phyloP scores from a whole-genome alignment of 192 early-diverging fungal species.

The Coemansia furcata region DNA sequence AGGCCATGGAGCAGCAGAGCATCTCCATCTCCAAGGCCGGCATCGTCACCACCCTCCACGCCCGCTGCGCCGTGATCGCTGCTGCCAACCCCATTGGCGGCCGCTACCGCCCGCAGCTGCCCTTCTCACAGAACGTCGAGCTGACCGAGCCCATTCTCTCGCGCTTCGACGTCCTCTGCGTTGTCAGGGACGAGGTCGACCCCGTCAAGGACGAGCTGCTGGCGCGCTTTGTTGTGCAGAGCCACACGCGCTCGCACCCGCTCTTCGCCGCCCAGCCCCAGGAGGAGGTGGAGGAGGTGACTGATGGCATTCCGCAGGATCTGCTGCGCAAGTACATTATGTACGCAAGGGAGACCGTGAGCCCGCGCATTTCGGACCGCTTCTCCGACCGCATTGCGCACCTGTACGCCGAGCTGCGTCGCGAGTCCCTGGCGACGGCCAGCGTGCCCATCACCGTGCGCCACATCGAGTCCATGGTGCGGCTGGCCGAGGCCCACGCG shows the following conservation, averaged over 20 bases:
- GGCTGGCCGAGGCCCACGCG: conserved; percentile 85
- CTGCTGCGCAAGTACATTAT: conserved; percentile 84
- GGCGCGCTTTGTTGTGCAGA: conserved; percentile 90
- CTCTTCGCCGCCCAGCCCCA: conserved; percentile 28
- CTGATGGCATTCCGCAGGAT: conserved; percentile 71
- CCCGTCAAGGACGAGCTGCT: conserved; percentile 87
- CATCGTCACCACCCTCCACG: conserved; percentile 82
- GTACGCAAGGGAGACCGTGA: conserved; percentile 75
- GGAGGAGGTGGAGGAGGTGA: conserved; percentile 39
- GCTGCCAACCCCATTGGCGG: conserved; percentile 85
- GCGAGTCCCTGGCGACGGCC: conserved; percentile 77
- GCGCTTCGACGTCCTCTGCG: conserved; percentile 96
- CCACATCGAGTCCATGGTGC: conserved; percentile 84
- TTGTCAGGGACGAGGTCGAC: conserved; percentile 91
- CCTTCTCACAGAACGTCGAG: conserved; percentile 96
- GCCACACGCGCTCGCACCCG: conserved; percentile 91
- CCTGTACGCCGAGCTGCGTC: conserved; percentile 88
- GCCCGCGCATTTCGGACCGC: conserved; percentile 78
- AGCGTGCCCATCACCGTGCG: conserved; percentile 87
- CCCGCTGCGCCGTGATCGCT: conserved; percentile 77
- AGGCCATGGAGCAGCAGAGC: conserved; percentile 89
- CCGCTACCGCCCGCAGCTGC: conserved; percentile 83
- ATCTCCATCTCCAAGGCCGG: conserved; percentile 88
- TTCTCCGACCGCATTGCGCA: conserved; percentile 86
- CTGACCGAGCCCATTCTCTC: conserved; percentile 98